A percentile compares a stretch with the other conserved stretches of the same genome.
These are phyloP conservation scores for Helenozyma baotianmanensis DNA, from an alignment of 805 yeast genomes.

Conservation along the genomic window DNA sequence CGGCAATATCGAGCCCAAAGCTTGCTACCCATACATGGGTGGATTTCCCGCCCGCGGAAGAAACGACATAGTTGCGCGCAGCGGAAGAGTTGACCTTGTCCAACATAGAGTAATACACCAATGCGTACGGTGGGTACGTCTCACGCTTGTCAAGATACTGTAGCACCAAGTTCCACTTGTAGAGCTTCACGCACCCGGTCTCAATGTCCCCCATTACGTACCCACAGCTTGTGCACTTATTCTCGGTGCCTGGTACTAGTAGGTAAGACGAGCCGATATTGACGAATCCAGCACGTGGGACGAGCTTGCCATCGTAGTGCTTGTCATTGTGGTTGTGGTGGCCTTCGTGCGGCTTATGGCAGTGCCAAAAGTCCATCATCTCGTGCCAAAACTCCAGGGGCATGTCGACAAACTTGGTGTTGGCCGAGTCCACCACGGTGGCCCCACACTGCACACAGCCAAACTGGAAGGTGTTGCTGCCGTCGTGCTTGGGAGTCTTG, in stretches of 20 bases:
- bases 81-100: conserved; percentile 39
- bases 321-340: conserved; percentile 19
- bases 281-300: conserved; percentile 39
- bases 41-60: conserved; percentile 10
- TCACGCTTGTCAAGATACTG: conserved; percentile 12
- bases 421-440: conserved; percentile 24
- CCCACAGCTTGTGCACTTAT: conserved; percentile 37
- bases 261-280: conserved; percentile 59
- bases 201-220: conserved; percentile 36
- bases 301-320: conserved; percentile 31
- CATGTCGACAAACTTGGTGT: conserved; percentile 50
- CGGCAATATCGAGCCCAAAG: conserved; percentile 28
- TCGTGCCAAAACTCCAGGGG: conserved; percentile 95
- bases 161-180: conserved; percentile 55
- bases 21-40: conserved; percentile 33
- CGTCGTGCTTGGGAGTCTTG: conserved; percentile 26
- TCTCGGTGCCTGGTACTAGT: conserved; percentile 25
- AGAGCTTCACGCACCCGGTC: conserved; percentile 23
- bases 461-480: conserved; percentile 23
- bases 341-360: conserved; percentile 66
- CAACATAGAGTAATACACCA: conserved; percentile 21
- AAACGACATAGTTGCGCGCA: conserved; percentile 24
- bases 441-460: conserved; percentile 29
- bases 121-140: conserved; percentile 15
- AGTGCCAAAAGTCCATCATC: conserved; percentile 96